Evolutionary conservation across 495 filamentous ascomycete species (phyloP).

Genomic region (Xylaria nigripes): DNA sequence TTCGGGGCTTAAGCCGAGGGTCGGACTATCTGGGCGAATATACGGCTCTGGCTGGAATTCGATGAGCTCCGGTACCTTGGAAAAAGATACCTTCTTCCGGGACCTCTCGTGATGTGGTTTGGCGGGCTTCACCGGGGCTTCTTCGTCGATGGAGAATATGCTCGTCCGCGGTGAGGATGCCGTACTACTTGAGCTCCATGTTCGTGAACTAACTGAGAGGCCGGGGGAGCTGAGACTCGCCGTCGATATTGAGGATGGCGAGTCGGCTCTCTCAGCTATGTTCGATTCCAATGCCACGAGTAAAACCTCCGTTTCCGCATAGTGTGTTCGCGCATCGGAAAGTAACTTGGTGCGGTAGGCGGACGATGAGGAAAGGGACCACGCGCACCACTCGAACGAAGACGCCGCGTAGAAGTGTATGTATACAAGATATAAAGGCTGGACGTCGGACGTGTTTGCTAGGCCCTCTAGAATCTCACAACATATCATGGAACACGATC

Average conservation of each 20-base stretch:
- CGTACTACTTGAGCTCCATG: slow-evolving; percentile 32
- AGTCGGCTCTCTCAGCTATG: slow-evolving; percentile 23
- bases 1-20: slow-evolving; percentile 30
- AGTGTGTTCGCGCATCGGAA: slow-evolving; percentile 40
- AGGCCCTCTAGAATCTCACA: slow-evolving; percentile 38
- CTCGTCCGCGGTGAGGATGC: slow-evolving; percentile 38
- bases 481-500: slow-evolving; percentile 39
- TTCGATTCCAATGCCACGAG: slow-evolving; percentile 33
- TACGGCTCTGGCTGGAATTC: slow-evolving; percentile 32
- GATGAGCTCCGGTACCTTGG: slow-evolving; percentile 29
- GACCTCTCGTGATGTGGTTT: slow-evolving; percentile 12
- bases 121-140: slow-evolving; percentile 12
- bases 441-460: slow-evolving; percentile 31
- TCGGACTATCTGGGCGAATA: slow-evolving; percentile 40
- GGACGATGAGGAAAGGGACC: slow-evolving; percentile 34
- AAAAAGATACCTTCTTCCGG: slow-evolving; percentile 50
- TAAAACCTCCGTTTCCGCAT: slow-evolving; percentile 35
- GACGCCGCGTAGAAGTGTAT: slow-evolving; percentile 48
- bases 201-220: slow-evolving; percentile 36
- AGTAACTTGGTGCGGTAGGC: slow-evolving; percentile 38
- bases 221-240: slow-evolving; percentile 40
- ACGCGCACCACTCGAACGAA: slow-evolving; percentile 45
- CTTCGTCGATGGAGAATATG: slow-evolving; percentile 33
- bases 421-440: slow-evolving; percentile 45
- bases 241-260: slow-evolving; percentile 27